phyloP scores from a whole-genome alignment of 106 monocot species.

The Dioscorea zingiberensis region DNA sequence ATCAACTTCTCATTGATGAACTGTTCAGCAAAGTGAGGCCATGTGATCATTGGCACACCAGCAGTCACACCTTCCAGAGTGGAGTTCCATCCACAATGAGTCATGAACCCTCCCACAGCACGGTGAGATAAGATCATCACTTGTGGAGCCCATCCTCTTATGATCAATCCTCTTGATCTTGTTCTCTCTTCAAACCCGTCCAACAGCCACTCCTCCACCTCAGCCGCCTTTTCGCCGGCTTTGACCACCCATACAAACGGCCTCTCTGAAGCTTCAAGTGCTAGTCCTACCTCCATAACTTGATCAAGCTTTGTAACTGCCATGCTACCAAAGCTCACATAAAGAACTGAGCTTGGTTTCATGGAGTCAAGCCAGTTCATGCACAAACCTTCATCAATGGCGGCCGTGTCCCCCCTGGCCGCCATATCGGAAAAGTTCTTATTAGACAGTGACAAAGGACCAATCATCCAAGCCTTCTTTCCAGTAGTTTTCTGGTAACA shows the following conservation, averaged over 20 bases:
- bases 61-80: constrained; percentile 40
- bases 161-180: constrained; percentile 15
- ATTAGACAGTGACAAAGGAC: constrained; percentile 38
- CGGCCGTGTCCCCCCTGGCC: constrained; percentile 25
- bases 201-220: constrained; percentile 37
- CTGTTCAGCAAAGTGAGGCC: constrained; percentile 49
- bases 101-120: constrained; percentile 45
- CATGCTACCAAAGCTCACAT: constrained; percentile 48
- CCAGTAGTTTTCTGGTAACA: constrained; percentile 22
- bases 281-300: constrained; percentile 44
- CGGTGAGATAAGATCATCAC: constrained; percentile 45
- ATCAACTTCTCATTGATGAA: constrained; percentile 43
- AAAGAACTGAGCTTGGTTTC: constrained; percentile 33
- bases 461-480: constrained; percentile 48
- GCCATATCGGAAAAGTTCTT: constrained; percentile 5
- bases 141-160: constrained; percentile 66
- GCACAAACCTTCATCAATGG: constrained; percentile 14
- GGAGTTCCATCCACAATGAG: constrained; percentile 82
- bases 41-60: constrained; percentile 38
- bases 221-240: constrained; percentile 9
- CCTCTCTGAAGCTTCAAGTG: constrained; percentile 28
- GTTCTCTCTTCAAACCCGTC: constrained; percentile 32
- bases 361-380: constrained; percentile 38
- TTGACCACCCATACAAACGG: constrained; percentile 66
- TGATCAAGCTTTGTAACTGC: constrained; percentile 12